Evolutionary conservation across 2,329 filamentous ascomycete genomes (phyloP).

Genomic region (Verruconis gallopava): DNA sequence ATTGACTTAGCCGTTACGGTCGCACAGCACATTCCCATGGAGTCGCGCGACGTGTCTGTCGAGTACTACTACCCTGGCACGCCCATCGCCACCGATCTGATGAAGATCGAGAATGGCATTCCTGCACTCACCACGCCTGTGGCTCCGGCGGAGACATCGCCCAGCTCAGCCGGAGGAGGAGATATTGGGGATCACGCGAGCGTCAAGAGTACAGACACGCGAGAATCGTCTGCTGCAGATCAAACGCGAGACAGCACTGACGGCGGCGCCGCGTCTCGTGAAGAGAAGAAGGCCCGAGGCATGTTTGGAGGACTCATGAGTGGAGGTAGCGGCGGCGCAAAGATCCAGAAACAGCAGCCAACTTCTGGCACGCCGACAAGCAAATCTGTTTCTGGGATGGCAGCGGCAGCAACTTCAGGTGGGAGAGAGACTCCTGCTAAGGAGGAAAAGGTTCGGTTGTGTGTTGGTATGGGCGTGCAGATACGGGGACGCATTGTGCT

Average conservation of each 20-base stretch:
- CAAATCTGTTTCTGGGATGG: not conserved
- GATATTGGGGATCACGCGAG: constrained; percentile 30
- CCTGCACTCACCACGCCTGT: constrained; percentile 33
- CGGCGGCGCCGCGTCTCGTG: constrained; percentile 13
- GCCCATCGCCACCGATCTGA: constrained; percentile 54
- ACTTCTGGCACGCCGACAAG: not conserved
- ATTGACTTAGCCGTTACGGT: constrained; percentile 82
- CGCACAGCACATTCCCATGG: constrained; percentile 71
- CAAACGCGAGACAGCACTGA: constrained; percentile 9
- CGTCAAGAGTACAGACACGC: constrained; percentile 21
- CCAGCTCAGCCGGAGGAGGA: constrained; percentile 10
- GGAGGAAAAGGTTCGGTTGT: constrained; percentile 32
- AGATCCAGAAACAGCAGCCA: constrained; percentile 7
- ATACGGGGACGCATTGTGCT: constrained; percentile 36
- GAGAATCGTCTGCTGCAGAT: constrained; percentile 11
- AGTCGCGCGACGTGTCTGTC: constrained; percentile 81
- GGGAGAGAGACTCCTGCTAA: constrained; percentile 19
- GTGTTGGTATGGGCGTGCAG: constrained; percentile 34
- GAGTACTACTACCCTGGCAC: constrained; percentile 73
- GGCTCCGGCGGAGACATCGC: constrained; percentile 14
- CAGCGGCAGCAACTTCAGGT: constrained; percentile 3
- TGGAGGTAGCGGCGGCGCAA: constrained; percentile 7
- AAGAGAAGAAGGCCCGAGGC: constrained; percentile 23
- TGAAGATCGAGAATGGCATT: constrained; percentile 64
- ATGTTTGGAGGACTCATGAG: constrained; percentile 25